Base-by-base conservation (phyloP, 305 asterid genomes). In the Rubia peregrina region DNA sequence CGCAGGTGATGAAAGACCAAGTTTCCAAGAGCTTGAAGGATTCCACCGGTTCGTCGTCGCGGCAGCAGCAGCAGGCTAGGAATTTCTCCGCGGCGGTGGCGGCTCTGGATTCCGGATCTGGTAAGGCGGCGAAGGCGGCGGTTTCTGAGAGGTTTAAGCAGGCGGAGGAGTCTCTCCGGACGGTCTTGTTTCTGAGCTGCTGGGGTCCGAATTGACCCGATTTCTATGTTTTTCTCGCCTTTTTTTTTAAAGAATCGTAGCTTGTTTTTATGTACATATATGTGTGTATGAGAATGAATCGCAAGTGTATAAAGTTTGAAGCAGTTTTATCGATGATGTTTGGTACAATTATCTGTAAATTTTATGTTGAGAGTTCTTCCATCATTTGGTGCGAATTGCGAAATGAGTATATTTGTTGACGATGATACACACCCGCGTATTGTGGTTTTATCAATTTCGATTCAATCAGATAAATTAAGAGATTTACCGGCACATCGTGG, bases 161-260 rank as follows among this genome's bases (percentile, higher is more conserved):
- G 60, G 81, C 84, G 3, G 90, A 89, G 74, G 91, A 87, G 41
- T 81, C 96, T 44, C 77, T 87, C 7, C 75, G 90, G 71, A 84
- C 79, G 1, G 89, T 89, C 76, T 83, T 87, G 88, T 89, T 79
- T 84, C 77, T 89, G 79, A 89, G 85, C 72, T 89, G 86, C 71
- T 89, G 92, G 96, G 93, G 78, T 74, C 78, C 76, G 22, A 71
- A 74, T 68, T 74, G 48, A 68, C 19, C 16, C 41, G 36, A 5
- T 9, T 11, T 60, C 5, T 9, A 11, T 21, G 16, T 21, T 3
- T 44, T 57, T 22, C 33, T 1, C n/a, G 14, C 61, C 9, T 57
- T 57, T 12, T 44, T 3, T 44, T 1, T 2, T 2, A 4, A 33
- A 33, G 38, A 2, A 33, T 33, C 38, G 49, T 44, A 44, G 36